Base-by-base conservation (phyloP, 1,284 basidiomycete genomes). In the Naganishia sp. region DNA sequence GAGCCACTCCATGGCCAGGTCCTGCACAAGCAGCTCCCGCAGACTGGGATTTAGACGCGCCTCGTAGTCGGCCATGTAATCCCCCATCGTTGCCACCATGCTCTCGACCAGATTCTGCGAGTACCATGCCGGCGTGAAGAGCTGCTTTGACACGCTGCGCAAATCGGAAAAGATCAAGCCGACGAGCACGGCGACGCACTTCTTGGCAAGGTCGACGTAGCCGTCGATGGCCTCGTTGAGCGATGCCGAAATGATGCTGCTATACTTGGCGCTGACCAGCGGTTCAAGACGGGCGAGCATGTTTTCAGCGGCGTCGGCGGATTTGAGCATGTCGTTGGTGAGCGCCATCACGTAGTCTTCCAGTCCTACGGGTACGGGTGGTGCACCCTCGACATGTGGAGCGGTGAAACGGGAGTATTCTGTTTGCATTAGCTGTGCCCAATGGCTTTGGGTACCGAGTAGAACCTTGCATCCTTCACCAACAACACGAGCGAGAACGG, bases 261-360 rank as follows among this genome's bases (percentile, higher is more conserved):
- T 85, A 80, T 99, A 98, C 81, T 98, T 98, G 72, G 91, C 88
- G 18, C 89, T 92, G 2, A 99, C 95, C 65, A 96, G 85, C 3
- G 90, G 87, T 80, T 98, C 95, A 39, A 99, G 82, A 51, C 94
- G 88, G 10, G 84, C 86, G 41, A 90, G 87, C 5, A 99, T 84
- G 1, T 88, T 85, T 80, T 99, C 95, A 11, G 90, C 87, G 74
- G 90, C 94, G 77, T 99, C 94, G 11, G 96, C 96, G 4, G 88
- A 90, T 79, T 94, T 95, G 81, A 99, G 88, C 80, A 97, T 94
- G 81, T 99, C 95, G 81, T 99, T 99, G 58, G 94, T 94, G n/a
- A 99, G 86, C 21, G 94, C 94, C 74, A 99, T 94, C 75, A 90
- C 88, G 79, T 99, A 99, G 81, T 98, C 95, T 67, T 93, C 92